Evolutionary conservation across 2,329 filamentous ascomycete genomes (phyloP).

Genomic region (Diaporthe sp.): DNA sequence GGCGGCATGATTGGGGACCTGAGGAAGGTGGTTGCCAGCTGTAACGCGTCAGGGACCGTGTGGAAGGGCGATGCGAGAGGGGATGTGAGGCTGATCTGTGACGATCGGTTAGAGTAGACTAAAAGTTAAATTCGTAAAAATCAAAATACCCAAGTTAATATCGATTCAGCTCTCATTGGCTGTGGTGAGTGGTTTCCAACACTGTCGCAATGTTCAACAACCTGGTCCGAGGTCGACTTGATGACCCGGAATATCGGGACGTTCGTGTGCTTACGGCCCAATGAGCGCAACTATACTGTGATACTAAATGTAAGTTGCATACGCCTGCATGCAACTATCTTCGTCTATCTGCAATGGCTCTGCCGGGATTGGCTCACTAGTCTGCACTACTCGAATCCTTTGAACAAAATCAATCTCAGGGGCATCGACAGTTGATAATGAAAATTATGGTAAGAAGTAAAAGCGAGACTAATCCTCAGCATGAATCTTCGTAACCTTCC

Average conservation of each 20-base stretch:
- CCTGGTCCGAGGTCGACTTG: not conserved
- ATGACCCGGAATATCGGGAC: not conserved
- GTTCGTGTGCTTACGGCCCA: not conserved
- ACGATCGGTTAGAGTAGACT: constrained; percentile 68
- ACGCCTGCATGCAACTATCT: not conserved
- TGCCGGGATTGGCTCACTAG: not conserved
- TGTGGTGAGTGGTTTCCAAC: not conserved
- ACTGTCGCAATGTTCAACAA: not conserved
- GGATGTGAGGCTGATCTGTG: constrained; percentile 70
- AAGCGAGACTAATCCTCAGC: not conserved
- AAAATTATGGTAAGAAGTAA: not conserved
- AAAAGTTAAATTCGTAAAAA: not conserved
- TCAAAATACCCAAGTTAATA: not conserved
- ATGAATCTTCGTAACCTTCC: not conserved
- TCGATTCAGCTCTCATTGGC: no score
- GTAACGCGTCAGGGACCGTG: constrained; percentile 66
- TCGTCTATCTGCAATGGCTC: not conserved
- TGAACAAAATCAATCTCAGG: not conserved
- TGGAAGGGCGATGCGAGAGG: constrained; percentile 70
- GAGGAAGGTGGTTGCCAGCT: constrained; percentile 64
- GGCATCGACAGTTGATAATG: not conserved
- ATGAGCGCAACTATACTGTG: not conserved
- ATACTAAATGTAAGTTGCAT: not conserved
- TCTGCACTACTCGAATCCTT: not conserved
- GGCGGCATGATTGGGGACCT: constrained; percentile 71